These are phyloP conservation scores for Goniomonas avonlea DNA, from an alignment of 78 protist genomes.

Conservation along the genomic window DNA sequence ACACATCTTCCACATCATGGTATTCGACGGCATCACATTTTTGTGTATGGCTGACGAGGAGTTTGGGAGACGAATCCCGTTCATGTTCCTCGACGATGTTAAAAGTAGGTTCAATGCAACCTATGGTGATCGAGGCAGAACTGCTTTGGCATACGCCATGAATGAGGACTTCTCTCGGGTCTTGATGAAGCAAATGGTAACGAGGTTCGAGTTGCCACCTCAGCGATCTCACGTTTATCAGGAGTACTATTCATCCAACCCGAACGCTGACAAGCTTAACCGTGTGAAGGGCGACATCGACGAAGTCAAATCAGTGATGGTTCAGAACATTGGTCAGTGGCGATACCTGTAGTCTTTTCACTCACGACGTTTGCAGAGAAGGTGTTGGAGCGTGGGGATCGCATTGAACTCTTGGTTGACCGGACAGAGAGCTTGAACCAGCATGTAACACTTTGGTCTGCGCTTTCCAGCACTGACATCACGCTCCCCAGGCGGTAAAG, in stretches of 20 bases:
- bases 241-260: too few relatives aligned
- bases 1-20: constrained; percentile 67
- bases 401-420: constrained; percentile 13
- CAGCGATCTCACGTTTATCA: too few relatives aligned
- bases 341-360: too few relatives aligned
- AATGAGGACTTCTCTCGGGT: constrained; percentile 62
- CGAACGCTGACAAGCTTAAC: not conserved
- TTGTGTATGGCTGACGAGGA: constrained; percentile 82
- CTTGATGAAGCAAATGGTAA: constrained; percentile 52
- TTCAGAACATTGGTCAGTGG: constrained; percentile 12
- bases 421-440: constrained; percentile 23
- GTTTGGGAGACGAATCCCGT: constrained; percentile 56
- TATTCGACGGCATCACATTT: constrained; percentile 52
- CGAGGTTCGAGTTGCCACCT: not conserved
- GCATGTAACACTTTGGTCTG: not conserved
- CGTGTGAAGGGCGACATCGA: constrained; percentile 13
- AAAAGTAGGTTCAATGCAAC: constrained; percentile 53
- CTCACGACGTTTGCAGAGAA: too few relatives aligned
- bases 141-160: constrained; percentile 59
- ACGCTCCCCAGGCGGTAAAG: constrained; percentile 34
- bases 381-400: constrained; percentile 15
- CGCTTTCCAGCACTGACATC: not conserved
- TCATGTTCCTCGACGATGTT: constrained; percentile 70
- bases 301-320: constrained; percentile 7
- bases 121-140: constrained; percentile 54